Evolutionary conservation across 805 yeast species (phyloP).

Genomic region (Saturnispora serradocipensis): DNA sequence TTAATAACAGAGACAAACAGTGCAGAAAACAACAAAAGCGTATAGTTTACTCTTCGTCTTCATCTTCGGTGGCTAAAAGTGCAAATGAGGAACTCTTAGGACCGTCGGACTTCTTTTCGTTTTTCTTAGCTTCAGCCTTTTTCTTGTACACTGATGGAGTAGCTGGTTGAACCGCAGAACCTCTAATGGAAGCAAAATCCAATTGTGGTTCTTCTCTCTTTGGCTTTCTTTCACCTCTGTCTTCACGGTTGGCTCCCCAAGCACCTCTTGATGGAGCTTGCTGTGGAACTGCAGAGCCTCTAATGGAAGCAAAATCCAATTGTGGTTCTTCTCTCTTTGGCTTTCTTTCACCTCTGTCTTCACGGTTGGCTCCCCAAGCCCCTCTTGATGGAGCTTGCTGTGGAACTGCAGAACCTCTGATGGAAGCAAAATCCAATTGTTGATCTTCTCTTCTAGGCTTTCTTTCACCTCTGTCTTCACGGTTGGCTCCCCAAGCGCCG

Average conservation of each 20-base stretch:
- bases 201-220: slow-evolving; percentile 48
- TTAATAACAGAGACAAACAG: neutral
- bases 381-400: slow-evolving; percentile 28
- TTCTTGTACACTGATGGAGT: slow-evolving; percentile 26
- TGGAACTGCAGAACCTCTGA: slow-evolving; percentile 16
- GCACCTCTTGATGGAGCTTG: slow-evolving; percentile 28
- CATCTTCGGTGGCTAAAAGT: slow-evolving; percentile 44
- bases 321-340: slow-evolving; percentile 41
- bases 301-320: slow-evolving; percentile 38
- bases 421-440: slow-evolving; percentile 44
- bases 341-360: slow-evolving; percentile 10
- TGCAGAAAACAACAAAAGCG: neutral
- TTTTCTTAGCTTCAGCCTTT: slow-evolving; percentile 8
- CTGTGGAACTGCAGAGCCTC: slow-evolving; percentile 11
- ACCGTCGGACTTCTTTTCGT: slow-evolving; percentile 18
- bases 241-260: slow-evolving; percentile 7
- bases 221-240: slow-evolving; percentile 10
- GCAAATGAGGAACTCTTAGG: slow-evolving; percentile 38
- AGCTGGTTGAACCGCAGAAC: slow-evolving; percentile 14
- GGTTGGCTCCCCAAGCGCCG: slow-evolving; percentile 2
- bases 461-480: slow-evolving; percentile 10
- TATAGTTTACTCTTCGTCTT: slow-evolving; percentile 34
- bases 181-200: slow-evolving; percentile 30
- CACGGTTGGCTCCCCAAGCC: slow-evolving; percentile 5
- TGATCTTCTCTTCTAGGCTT: slow-evolving; percentile 34